Percentiles rank a stretch among this genome's conserved stretches.
phyloP scores from a whole-genome alignment of 2,329 filamentous ascomycete species.

The Colletotrichum filicis region DNA sequence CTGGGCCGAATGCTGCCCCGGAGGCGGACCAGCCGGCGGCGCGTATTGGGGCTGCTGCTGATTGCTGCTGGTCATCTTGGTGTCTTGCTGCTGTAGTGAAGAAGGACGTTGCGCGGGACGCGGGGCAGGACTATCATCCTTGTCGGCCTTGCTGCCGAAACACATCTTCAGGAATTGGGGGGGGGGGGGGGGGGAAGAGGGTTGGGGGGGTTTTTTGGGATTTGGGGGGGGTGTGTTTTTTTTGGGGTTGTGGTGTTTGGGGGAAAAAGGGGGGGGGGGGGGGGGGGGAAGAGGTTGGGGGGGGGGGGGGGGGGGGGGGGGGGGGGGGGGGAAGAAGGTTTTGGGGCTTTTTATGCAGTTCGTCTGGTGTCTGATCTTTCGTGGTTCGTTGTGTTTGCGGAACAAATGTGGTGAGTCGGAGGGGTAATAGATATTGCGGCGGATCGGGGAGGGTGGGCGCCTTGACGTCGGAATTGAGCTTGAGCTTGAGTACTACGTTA shows the following conservation, averaged over 20 bases:
- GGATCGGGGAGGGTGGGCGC: not conserved
- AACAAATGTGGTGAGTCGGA: not conserved
- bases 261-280: too few species aligned
- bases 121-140: constrained; percentile 51
- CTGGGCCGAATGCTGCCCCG: constrained; percentile 5
- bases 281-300: too few species aligned
- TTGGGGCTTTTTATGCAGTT: constrained; percentile 19
- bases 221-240: too few species aligned
- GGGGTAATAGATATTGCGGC: not conserved
- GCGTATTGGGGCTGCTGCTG: constrained; percentile 38
- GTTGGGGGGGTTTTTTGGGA: too few species aligned
- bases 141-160: constrained; percentile 58
- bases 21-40: constrained; percentile 38
- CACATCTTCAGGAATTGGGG: constrained; percentile 52
- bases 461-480: constrained; percentile 29
- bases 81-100: constrained; percentile 33
- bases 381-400: not conserved
- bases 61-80: constrained; percentile 39
- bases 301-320: too few species aligned
- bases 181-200: too few species aligned
- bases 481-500: too few species aligned
- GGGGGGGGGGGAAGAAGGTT: not conserved
- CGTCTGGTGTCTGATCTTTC: constrained; percentile 13
- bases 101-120: constrained; percentile 46
- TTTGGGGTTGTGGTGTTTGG: too few species aligned